Conservation (phyloP, 1,139 yeast genomes). For the Pichia terricola region DNA sequence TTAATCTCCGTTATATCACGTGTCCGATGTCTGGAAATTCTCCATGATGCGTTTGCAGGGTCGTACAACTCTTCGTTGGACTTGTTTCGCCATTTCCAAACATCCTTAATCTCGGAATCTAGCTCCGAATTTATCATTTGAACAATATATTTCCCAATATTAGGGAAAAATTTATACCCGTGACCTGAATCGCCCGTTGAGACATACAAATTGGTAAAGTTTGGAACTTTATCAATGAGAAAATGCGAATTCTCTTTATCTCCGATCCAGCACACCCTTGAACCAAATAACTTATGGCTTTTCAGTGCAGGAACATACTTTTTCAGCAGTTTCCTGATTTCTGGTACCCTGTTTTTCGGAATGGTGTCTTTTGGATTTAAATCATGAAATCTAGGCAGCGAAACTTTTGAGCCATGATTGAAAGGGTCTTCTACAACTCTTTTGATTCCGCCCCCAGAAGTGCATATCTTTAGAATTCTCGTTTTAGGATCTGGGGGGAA, state of each 20-base stretch:
- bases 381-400: slow-evolving; percentile 31
- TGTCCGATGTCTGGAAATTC: slow-evolving; percentile 21
- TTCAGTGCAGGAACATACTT: slow-evolving; percentile 31
- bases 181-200: slow-evolving; percentile 35
- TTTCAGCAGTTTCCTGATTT: slow-evolving; percentile 18
- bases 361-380: slow-evolving; percentile 24
- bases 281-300: slow-evolving; percentile 27
- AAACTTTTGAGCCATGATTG: slow-evolving; percentile 13
- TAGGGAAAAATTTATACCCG: slow-evolving; percentile 36
- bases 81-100: slow-evolving; percentile 29
- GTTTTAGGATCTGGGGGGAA: slow-evolving; percentile 37
- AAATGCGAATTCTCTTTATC: slow-evolving; percentile 36
- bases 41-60: slow-evolving; percentile 27
- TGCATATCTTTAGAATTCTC: slow-evolving; percentile 30
- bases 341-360: slow-evolving; percentile 13
- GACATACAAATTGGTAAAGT: slow-evolving; percentile 24
- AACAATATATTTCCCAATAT: slow-evolving; percentile 31
- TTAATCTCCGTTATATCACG: slow-evolving; percentile 25
- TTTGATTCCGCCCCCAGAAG: slow-evolving; percentile 23
- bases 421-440: slow-evolving; percentile 10
- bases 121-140: slow-evolving; percentile 23
- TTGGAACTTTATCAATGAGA: slow-evolving; percentile 34
- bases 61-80: slow-evolving; percentile 16
- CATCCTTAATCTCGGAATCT: slow-evolving; percentile 15
- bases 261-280: slow-evolving; percentile 39